Conservation (phyloP, 164 flowering plant species). For the Stephania yunnanensis region DNA sequence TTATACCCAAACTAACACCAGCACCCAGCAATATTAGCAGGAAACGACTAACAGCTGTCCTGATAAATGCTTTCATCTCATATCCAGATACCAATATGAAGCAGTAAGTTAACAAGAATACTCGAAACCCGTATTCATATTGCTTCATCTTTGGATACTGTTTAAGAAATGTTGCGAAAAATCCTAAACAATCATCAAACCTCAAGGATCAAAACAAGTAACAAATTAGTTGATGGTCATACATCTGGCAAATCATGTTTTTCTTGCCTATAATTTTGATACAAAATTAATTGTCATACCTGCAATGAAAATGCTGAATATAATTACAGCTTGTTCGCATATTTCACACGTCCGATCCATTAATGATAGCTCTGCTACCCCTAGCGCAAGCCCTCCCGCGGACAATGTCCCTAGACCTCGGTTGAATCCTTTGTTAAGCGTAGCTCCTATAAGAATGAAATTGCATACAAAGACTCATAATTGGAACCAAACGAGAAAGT, state of each 20-base stretch:
- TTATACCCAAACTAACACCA: conserved; percentile 47
- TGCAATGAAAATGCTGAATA: conserved; percentile 54
- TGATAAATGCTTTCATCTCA: conserved; percentile 43
- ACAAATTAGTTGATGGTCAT: background rate
- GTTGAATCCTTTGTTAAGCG: conserved; percentile 75
- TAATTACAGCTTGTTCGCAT: conserved; percentile 40
- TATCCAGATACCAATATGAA: conserved; percentile 67
- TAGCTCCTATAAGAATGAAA: conserved; percentile 47
- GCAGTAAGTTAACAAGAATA: conserved; percentile 77
- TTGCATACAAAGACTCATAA: background rate
- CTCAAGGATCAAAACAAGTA: background rate
- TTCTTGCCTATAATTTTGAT: background rate
- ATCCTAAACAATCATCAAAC: conserved; percentile 34
- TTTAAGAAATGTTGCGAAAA: conserved; percentile 46
- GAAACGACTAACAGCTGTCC: conserved; percentile 58
- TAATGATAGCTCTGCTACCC: conserved; percentile 45
- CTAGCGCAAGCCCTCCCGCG: conserved; percentile 78
- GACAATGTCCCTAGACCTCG: conserved; percentile 79
- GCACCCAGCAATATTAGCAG: conserved; percentile 77
- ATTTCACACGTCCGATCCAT: conserved; percentile 38
- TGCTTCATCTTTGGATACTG: conserved; percentile 67
- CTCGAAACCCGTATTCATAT: conserved; percentile 86
- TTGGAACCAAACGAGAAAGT: background rate
- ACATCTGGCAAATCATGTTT: background rate
- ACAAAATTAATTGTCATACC: conserved; percentile 27